Conservation (phyloP, 257 asterid genomes). For the Nicotiana tomentosiformis region DNA sequence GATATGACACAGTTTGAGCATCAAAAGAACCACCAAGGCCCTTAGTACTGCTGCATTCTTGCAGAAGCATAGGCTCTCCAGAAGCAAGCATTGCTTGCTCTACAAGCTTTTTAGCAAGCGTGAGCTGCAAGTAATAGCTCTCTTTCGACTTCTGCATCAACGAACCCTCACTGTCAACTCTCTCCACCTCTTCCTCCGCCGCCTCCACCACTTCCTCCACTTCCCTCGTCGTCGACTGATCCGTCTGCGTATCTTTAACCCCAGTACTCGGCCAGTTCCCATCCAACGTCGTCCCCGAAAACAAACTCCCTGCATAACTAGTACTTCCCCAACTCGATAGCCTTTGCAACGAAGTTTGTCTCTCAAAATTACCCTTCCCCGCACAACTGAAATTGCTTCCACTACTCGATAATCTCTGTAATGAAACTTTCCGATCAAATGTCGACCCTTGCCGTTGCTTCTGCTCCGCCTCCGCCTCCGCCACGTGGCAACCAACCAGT, state of each 20-base stretch:
- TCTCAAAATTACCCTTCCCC: slow-evolving; percentile 37
- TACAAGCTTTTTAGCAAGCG: slow-evolving; percentile 59
- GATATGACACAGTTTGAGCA: slow-evolving; percentile 56
- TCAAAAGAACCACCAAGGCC: slow-evolving; percentile 46
- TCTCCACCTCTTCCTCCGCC: neutral
- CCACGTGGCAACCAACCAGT: slow-evolving; percentile 19
- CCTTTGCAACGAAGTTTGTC: slow-evolving; percentile 59
- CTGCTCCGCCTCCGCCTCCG: neutral
- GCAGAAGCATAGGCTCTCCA: slow-evolving; percentile 48
- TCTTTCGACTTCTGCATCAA: slow-evolving; percentile 46
- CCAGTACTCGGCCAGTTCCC: slow-evolving; percentile 64
- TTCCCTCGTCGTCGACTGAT: slow-evolving; percentile 14
- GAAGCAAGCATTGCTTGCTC: slow-evolving; percentile 54
- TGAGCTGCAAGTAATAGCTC: slow-evolving; percentile 61
- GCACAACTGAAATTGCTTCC: slow-evolving; percentile 30
- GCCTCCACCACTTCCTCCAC: slow-evolving; percentile 30
- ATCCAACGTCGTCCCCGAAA: slow-evolving; percentile 65
- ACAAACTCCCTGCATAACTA: slow-evolving; percentile 76
- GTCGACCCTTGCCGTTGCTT: slow-evolving; percentile 4
- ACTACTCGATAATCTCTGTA: slow-evolving; percentile 30
- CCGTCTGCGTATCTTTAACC: slow-evolving; percentile 29
- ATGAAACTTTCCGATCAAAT: slow-evolving; percentile 17
- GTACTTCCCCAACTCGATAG: slow-evolving; percentile 68
- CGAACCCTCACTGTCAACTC: slow-evolving; percentile 16
- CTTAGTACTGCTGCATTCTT: slow-evolving; percentile 26